Base-by-base conservation (phyloP, 2,329 filamentous ascomycete genomes). In the Aspergillus clavatus region DNA sequence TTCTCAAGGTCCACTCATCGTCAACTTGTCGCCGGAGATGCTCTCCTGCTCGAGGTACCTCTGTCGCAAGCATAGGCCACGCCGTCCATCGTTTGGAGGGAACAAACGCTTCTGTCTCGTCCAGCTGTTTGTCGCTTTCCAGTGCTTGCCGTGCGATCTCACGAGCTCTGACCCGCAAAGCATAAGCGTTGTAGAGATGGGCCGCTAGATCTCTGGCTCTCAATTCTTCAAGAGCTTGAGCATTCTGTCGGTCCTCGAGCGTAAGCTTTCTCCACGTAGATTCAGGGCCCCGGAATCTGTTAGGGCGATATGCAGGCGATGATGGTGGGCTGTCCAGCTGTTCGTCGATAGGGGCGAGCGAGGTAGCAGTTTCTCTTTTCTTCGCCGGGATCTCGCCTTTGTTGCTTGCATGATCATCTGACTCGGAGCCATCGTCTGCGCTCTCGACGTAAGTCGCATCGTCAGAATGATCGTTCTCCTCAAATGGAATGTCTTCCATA, bases 231-330 rank as follows among this genome's bases (percentile, higher is more conserved):
- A 95, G 71, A 6, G 83, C 82, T 4, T 75, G 71, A 46, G 78
- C 78, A 2, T 87, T 74, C 6, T 76, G 74, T 45, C 90, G 79
- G 67, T 97, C 93, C 66, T 93, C 86, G 50, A 86, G 82, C 12
- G 87, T 94, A 86, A 95, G 93, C 66, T 91, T 87, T 50, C 79
- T 76, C 88, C 89, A 95, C 53, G 83, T 84, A 26, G 77, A 78
- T 12, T 77, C 67, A 1, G 77, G 68, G 1, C 89, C 87, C n/a
- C 65, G 72, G 75, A 86, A 94, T 48, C 81, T 82, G 61, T 93
- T 93, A 7, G 83, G 83, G 2, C 85, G 78, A 38, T 58, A 53
- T 24, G 40, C 14, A 44, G 51, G 46, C 11, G 53, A 52, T 7
- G 53, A 51, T 18, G 42, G 39, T 11, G 51, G 43, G 36, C 37